Evolutionary conservation across 176 grass and related monocot genomes (phyloP).

Genomic region (Ensete glaucum): DNA sequence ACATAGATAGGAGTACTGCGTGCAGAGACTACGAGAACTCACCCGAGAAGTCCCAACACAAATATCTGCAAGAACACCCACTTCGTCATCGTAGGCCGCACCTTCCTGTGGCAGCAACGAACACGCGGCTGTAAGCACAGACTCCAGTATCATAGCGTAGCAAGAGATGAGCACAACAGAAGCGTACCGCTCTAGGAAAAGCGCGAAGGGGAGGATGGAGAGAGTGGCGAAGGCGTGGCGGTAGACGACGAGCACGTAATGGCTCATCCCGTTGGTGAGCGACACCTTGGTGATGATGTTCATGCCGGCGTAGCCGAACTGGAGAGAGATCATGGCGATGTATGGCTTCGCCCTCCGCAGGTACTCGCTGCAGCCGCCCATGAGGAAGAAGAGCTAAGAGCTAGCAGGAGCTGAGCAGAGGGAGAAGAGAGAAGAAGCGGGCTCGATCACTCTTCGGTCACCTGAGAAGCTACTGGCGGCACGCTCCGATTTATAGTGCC

Average conservation of each 20-base stretch:
- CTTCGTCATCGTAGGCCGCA: conserved; percentile 3
- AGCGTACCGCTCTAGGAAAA: conserved; percentile 58
- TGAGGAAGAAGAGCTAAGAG: not conserved
- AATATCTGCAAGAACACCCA: conserved; percentile 17
- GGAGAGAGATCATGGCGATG: conserved; percentile 79
- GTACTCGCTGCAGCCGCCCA: not conserved
- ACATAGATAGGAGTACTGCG: not conserved
- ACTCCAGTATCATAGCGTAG: not conserved
- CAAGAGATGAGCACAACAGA: not conserved
- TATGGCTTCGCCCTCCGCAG: conserved; percentile 5
- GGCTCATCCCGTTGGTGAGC: conserved; percentile 87
- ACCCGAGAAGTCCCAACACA: conserved; percentile 16
- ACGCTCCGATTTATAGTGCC: not conserved
- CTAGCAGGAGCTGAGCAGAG: too few species aligned
- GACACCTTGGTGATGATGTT: conserved; percentile 99
- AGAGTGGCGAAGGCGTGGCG: conserved; percentile 84
- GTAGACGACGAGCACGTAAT: conserved; percentile 96
- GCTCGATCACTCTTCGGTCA: not conserved
- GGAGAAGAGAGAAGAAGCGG: not conserved
- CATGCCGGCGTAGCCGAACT: conserved; percentile 95
- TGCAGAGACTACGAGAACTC: not conserved
- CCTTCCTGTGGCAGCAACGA: not conserved
- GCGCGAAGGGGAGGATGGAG: conserved; percentile 88
- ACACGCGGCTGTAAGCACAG: too few species aligned
- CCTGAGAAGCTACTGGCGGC: not conserved